Conservation (phyloP, 2,329 filamentous ascomycete species). For the Dothideomycetes sp. region DNA sequence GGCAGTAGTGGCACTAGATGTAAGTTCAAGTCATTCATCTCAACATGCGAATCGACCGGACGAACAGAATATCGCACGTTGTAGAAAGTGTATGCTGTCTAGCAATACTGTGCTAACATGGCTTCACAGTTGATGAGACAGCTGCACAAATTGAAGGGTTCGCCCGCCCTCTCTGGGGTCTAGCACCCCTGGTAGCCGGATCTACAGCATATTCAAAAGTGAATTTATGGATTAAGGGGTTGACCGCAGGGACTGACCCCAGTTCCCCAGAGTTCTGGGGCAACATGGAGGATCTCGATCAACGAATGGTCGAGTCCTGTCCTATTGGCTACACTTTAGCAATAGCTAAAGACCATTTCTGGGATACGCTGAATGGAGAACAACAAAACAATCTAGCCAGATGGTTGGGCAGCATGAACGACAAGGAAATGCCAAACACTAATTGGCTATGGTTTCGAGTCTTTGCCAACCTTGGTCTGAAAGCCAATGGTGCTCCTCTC, state of each 20-base stretch:
- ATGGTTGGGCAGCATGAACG: slow-evolving; percentile 70
- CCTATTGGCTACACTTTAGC: slow-evolving; percentile 66
- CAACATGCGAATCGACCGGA: too few species aligned
- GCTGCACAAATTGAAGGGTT: slow-evolving; percentile 69
- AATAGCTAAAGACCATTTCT: slow-evolving; percentile 53
- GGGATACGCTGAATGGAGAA: slow-evolving; percentile 51
- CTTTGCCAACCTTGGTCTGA: slow-evolving; percentile 69
- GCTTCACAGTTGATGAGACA: slow-evolving; percentile 61
- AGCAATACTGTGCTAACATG: too few species aligned
- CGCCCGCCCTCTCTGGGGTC: slow-evolving; percentile 64
- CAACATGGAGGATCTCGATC: slow-evolving; percentile 62
- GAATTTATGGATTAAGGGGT: slow-evolving; percentile 57
- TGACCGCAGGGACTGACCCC: slow-evolving; percentile 61
- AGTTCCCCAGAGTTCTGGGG: slow-evolving; percentile 65
- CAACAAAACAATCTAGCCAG: slow-evolving; percentile 56
- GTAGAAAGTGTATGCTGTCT: too few species aligned
- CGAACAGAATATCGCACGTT: too few species aligned
- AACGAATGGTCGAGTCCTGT: slow-evolving; percentile 79
- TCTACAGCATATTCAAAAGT: slow-evolving; percentile 53
- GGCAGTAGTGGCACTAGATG: slow-evolving; percentile 62
- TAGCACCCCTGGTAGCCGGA: slow-evolving; percentile 60
- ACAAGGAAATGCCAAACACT: slow-evolving; percentile 58
- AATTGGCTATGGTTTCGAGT: slow-evolving; percentile 79
- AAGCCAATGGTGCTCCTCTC: slow-evolving; percentile 62
- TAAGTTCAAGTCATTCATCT: slow-evolving; percentile 10